Percentiles rank a stretch among this genome's conserved stretches.
Conservation (phyloP, 257 asterid species). For the Nicotiana tabacum region DNA sequence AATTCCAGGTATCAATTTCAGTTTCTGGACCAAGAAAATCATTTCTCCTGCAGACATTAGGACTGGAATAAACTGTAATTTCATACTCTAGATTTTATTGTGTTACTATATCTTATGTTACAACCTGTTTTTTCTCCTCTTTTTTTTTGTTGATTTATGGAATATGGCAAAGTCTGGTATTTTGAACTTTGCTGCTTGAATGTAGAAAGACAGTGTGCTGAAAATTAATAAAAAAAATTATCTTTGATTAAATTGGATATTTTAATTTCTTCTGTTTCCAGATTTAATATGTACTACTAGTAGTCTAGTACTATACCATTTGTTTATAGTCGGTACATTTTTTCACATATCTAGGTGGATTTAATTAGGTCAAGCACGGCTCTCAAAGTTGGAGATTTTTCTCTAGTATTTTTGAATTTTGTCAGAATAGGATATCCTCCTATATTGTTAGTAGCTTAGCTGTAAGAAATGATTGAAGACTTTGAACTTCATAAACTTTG, state of each 20-base stretch:
- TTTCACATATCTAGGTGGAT: neutral
- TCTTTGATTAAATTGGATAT: neutral
- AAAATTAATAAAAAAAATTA: neutral
- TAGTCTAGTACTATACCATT: too few species aligned
- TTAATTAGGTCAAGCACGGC: neutral
- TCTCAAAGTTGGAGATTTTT: neutral
- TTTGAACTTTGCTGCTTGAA: neutral
- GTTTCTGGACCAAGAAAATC: neutral
- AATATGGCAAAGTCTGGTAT: neutral
- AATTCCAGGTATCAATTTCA: constrained; percentile 21
- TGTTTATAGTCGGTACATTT: too few species aligned
- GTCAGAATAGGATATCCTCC: neutral
- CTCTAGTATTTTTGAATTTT: neutral
- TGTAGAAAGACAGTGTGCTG: neutral
- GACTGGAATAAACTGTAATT: neutral
- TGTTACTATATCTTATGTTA: neutral
- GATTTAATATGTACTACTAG: too few species aligned
- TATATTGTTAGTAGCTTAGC: neutral
- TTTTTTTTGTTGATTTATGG: neutral
- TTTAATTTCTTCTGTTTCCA: neutral
- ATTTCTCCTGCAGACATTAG: neutral
- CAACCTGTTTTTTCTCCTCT: neutral
- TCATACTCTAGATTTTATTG: neutral
- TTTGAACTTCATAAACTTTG: neutral
- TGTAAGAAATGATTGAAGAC: neutral